Evolutionary conservation across 176 grass and related monocot species (phyloP), one percentile per base, ranked within the genome.

Genomic region (Puya raimondii): DNA sequence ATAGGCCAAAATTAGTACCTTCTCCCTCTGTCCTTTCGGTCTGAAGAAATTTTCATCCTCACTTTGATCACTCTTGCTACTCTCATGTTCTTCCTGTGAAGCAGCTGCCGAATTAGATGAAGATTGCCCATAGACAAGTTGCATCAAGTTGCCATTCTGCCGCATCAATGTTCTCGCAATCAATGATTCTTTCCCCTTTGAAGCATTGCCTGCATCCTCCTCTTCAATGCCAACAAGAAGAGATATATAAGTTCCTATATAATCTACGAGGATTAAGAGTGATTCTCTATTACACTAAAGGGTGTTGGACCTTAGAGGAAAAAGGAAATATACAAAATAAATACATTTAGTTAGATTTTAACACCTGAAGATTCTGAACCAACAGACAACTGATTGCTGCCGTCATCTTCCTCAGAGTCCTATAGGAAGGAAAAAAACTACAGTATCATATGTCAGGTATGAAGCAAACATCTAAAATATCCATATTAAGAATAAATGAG

Each of bases 151-250:
- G 54, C 67, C 80, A 88, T 73, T 84, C 57, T 68, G 82, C 72
- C 48, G 87, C 16, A 80, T 76, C 51, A 82, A 54, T 81, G 84
- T 88, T 61, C 80, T 90, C 27, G 68, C 84, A 75, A 92, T 74
- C 70, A 97, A 79, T 47, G 86, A 84, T 77, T 90, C 78, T 74
- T 93, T 99, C 94, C 94, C 93, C 63, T 93, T 99, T 8, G 89
- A 87, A 68, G 81, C 76, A 67, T 93, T 92, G 23, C 76, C 77
- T 57, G 33, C 47, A 65, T 90, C 84, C 53, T 78, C 77, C 51
- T 85, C 94, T 99, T 65, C 26, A 64, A 80, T 54, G 65, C 25
- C 1, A 77, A 69, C 76, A 72, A 66, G 70, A 72, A 3, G 76
- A 0, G 33, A 7, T 7, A 6, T 5, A 42, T 42, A 7, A 42